A percentile compares a stretch with the other conserved stretches of the same genome.
These are phyloP conservation scores for Graphilbum ipis-grandicollis DNA, from an alignment of 2,329 filamentous ascomycete species.

Conservation along the genomic window DNA sequence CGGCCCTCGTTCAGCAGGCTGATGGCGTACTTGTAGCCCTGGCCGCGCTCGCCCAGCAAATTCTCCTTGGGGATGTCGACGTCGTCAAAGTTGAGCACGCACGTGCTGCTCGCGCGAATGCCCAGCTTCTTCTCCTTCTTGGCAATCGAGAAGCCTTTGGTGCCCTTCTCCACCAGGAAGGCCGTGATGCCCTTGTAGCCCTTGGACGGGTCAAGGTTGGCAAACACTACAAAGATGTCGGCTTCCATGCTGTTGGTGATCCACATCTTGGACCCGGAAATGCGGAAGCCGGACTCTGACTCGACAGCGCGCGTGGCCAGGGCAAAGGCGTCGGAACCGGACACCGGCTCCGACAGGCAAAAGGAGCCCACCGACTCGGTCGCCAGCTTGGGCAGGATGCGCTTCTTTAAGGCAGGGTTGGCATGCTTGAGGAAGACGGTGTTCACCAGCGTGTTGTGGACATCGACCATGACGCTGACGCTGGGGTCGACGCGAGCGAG, in stretches of 20 bases:
- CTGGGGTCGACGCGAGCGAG: conserved; percentile 85
- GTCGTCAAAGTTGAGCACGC: conserved; percentile 94
- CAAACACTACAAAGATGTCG: conserved; percentile 92
- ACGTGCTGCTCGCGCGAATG: conserved; percentile 89
- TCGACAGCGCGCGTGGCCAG: conserved; percentile 79
- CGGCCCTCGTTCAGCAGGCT: conserved; percentile 85
- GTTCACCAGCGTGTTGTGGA: conserved; percentile 96
- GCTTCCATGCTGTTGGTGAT: conserved; percentile 96
- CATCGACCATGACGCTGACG: conserved; percentile 87
- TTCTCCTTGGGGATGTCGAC: conserved; percentile 80
- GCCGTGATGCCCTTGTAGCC: conserved; percentile 96
- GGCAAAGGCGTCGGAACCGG: conserved; percentile 90
- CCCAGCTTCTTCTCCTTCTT: conserved; percentile 99
- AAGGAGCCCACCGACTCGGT: conserved; percentile 85
- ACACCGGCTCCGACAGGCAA: conserved; percentile 82
- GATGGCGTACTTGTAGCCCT: conserved; percentile 98
- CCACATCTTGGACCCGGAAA: conserved; percentile 97
- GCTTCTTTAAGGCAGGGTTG: conserved; percentile 58
- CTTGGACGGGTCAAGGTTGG: conserved; percentile 80
- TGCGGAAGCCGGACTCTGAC: conserved; percentile 67
- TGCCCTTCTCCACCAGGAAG: conserved; percentile 84
- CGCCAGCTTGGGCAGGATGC: conserved; percentile 77
- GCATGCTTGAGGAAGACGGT: conserved; percentile 80
- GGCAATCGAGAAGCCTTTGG: conserved; percentile 78
- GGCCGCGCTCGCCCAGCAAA: conserved; percentile 70